Conservation (phyloP, 352 stramenopile genomes). For the Globisporangium perplexum region DNA sequence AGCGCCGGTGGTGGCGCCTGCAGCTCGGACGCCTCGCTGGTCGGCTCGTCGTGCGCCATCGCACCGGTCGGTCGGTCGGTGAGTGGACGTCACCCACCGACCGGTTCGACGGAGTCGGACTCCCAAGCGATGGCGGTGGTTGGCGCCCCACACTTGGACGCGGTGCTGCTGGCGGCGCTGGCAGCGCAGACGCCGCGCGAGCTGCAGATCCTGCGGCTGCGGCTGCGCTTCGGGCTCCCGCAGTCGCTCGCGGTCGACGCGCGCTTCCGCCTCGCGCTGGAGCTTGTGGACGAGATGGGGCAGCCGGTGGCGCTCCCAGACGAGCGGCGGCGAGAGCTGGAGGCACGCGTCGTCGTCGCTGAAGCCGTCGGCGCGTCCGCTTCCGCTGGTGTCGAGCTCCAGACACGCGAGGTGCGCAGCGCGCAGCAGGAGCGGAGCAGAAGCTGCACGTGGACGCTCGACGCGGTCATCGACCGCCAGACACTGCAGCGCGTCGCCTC, state of each 20-base stretch:
- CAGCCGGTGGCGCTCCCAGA: conserved; percentile 9
- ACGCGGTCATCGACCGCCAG: not conserved
- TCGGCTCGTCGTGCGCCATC: not conserved
- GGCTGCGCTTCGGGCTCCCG: conserved; percentile 39
- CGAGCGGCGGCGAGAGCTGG: not conserved
- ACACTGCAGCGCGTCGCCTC: not conserved
- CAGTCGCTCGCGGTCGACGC: conserved; percentile 14
- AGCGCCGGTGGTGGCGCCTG: conserved; percentile 8
- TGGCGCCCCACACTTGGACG: conserved; percentile 12
- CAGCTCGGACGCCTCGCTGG: too few species aligned
- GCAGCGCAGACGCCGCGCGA: conserved; percentile 8
- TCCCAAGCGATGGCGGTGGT: conserved; percentile 3
- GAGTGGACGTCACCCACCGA: too few species aligned
- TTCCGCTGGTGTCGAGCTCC: not conserved
- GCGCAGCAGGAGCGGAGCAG: not conserved
- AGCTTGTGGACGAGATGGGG: conserved; percentile 58
- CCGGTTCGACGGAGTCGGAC: too few species aligned
- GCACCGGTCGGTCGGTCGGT: not conserved
- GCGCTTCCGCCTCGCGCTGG: conserved; percentile 30
- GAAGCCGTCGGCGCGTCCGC: not conserved
- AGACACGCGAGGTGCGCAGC: not conserved
- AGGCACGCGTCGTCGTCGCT: conserved; percentile 4
- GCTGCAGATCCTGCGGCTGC: conserved; percentile 32
- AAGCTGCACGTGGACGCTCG: conserved; percentile 6
- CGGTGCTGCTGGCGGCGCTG: conserved; percentile 7